A percentile compares a stretch with the other conserved stretches of the same genome.
phyloP scores from a whole-genome alignment of 306 rosid species.

The Quercus suber region DNA sequence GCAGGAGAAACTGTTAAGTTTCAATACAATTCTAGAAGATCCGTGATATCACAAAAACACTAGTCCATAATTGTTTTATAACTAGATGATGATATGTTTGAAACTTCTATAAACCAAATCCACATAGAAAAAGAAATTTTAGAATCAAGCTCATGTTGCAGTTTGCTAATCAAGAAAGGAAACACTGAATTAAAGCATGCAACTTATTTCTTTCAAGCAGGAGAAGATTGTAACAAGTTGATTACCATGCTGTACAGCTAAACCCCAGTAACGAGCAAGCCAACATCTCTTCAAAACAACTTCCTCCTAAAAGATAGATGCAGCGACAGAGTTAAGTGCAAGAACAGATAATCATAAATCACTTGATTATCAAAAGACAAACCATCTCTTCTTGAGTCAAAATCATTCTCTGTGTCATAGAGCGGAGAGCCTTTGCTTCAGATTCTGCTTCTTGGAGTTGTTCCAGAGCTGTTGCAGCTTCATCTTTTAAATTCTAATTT shows the following conservation, averaged over 20 bases:
- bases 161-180: slow-evolving; percentile 16
- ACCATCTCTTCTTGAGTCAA: slow-evolving; percentile 99
- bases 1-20: slow-evolving; percentile 23
- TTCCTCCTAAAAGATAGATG: slow-evolving; percentile 68
- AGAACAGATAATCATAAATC: slow-evolving; percentile 5
- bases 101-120: not conserved
- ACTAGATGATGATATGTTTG: not conserved
- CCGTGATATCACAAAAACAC: not conserved
- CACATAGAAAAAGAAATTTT: not conserved
- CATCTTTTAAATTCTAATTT: slow-evolving; percentile 77
- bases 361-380: slow-evolving; percentile 31
- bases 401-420: slow-evolving; percentile 95
- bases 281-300: slow-evolving; percentile 98
- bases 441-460: slow-evolving; percentile 87
- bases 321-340: slow-evolving; percentile 7
- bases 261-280: slow-evolving; percentile 99
- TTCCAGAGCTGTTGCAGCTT: slow-evolving; percentile 63
- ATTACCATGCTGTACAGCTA: slow-evolving; percentile 86
- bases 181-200: slow-evolving; percentile 12
- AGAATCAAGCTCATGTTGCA: slow-evolving; percentile 5
- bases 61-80: not conserved
- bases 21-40: not conserved
- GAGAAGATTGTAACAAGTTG: slow-evolving; percentile 22
- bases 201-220: slow-evolving; percentile 16
- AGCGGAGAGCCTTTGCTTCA: slow-evolving; percentile 83